Percentiles rank a stretch among this genome's conserved stretches.
These are phyloP conservation scores for Selaginella tamariscina DNA, from an alignment of 75 land plant genomes.

Conservation along the genomic window DNA sequence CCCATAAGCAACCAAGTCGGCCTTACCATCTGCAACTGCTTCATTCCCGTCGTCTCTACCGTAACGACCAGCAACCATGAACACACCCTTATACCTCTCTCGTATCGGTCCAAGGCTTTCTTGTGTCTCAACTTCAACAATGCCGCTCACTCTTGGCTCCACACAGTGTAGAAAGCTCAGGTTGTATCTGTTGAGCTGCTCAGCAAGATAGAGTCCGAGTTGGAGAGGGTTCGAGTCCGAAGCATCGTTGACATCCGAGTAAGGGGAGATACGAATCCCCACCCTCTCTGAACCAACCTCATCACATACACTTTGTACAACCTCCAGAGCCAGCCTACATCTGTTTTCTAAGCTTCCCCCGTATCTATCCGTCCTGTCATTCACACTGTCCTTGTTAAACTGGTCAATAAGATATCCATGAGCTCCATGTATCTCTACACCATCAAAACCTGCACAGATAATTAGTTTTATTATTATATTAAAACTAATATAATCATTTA, in stretches of 20 bases:
- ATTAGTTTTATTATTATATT: background rate
- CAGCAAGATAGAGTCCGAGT: conserved; percentile 26
- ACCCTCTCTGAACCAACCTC: conserved; percentile 32
- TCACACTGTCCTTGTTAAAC: conserved; percentile 25
- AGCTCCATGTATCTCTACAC: conserved; percentile 44
- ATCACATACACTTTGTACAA: conserved; percentile 22
- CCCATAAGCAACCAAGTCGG: conserved; percentile 58
- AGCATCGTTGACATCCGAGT: conserved; percentile 13
- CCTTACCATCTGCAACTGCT: conserved; percentile 23
- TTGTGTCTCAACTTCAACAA: conserved; percentile 9
- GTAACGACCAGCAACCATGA: conserved; percentile 28
- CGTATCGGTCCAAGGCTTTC: conserved; percentile 19
- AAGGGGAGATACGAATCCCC: conserved; percentile 35
- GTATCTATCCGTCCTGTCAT: conserved; percentile 21
- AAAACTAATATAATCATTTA: background rate
- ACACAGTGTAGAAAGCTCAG: conserved; percentile 27
- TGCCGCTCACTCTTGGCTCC: conserved; percentile 26
- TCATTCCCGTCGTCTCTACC: conserved; percentile 29
- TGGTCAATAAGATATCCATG: conserved; percentile 40
- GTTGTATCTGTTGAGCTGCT: conserved; percentile 16
- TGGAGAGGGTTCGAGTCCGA: conserved; percentile 30
- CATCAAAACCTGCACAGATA: conserved; percentile 36
- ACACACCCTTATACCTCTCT: conserved; percentile 22
- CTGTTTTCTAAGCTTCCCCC: conserved; percentile 34
- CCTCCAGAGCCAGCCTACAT: conserved; percentile 32